These are phyloP conservation scores for Pyrenophora graminea DNA, from an alignment of 2,329 filamentous ascomycete species.

Conservation along the genomic window DNA sequence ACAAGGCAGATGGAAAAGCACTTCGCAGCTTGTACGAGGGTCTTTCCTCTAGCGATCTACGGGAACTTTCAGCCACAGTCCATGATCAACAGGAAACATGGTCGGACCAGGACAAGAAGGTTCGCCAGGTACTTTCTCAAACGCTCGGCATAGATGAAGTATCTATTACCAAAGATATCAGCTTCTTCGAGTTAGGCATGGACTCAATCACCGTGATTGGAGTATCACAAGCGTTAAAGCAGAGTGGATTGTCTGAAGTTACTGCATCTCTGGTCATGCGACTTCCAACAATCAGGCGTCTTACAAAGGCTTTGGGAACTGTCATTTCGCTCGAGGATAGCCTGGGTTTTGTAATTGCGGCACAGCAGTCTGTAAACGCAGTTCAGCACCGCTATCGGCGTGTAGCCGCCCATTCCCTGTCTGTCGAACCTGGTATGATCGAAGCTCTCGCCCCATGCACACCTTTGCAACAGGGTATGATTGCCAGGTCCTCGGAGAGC, in stretches of 20 bases:
- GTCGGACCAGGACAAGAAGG: conserved; percentile 49
- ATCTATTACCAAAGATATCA: conserved; percentile 61
- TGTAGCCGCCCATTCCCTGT: conserved; percentile 58
- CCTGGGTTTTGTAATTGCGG: conserved; percentile 50
- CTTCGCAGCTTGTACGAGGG: conserved; percentile 69
- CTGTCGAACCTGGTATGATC: conserved; percentile 58
- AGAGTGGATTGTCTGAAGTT: conserved; percentile 63
- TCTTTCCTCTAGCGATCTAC: conserved; percentile 64
- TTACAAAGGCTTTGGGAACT: conserved; percentile 43
- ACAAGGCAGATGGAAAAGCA: conserved; percentile 79
- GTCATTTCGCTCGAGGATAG: conserved; percentile 4
- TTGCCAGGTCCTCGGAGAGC: conserved; percentile 68
- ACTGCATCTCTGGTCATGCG: conserved; percentile 71
- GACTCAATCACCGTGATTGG: conserved; percentile 85
- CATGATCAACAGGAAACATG: conserved; percentile 23
- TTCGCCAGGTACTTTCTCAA: conserved; percentile 60
- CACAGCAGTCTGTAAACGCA: conserved; percentile 65
- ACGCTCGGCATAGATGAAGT: conserved; percentile 55
- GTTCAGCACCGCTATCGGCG: conserved; percentile 65
- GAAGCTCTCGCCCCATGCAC: conserved; percentile 83
- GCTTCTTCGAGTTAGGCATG: conserved; percentile 82
- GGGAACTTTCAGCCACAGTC: conserved; percentile 52
- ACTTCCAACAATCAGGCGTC: conserved; percentile 50
- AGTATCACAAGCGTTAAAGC: conserved; percentile 67
- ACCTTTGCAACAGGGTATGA: conserved; percentile 82